A percentile compares a stretch with the other conserved stretches of the same genome.
Conservation (phyloP, 2,329 filamentous ascomycete genomes). For the Ophiostoma australiae region DNA sequence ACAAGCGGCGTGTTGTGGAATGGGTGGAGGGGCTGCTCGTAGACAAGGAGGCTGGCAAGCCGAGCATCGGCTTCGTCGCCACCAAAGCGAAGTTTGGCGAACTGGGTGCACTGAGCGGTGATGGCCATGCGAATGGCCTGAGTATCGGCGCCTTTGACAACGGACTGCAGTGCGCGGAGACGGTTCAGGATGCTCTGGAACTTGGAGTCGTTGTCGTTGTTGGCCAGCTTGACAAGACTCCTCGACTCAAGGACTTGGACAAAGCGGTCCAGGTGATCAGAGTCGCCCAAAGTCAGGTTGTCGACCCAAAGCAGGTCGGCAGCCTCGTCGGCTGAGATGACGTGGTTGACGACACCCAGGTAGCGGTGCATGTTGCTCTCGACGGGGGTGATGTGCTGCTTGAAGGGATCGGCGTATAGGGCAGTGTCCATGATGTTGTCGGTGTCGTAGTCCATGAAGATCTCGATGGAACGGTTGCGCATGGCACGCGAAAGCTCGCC, state of each 20-base stretch:
- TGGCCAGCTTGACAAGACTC: background rate
- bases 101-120: conserved; percentile 30
- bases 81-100: background rate
- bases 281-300: conserved; percentile 45
- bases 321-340: conserved; percentile 29
- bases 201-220: background rate
- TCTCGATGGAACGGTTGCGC: conserved; percentile 89
- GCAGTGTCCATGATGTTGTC: conserved; percentile 26
- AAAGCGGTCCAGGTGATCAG: conserved; percentile 36
- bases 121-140: conserved; percentile 36
- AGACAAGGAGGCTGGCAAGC: conserved; percentile 11
- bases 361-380: conserved; percentile 50
- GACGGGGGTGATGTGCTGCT: conserved; percentile 42
- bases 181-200: conserved; percentile 14
- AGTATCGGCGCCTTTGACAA: conserved; percentile 33
- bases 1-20: conserved; percentile 54
- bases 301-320: conserved; percentile 44
- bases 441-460: conserved; percentile 57
- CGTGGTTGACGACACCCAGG: conserved; percentile 37
- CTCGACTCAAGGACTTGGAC: conserved; percentile 16
- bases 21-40: conserved; percentile 51
- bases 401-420: conserved; percentile 31
- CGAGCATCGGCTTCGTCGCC: background rate
- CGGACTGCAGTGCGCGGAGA: conserved; percentile 28
- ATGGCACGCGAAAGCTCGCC: conserved; percentile 94